A percentile compares a stretch with the other conserved stretches of the same genome.
Conservation (phyloP, 2,329 filamentous ascomycete genomes). For the Alternaria rosae region DNA sequence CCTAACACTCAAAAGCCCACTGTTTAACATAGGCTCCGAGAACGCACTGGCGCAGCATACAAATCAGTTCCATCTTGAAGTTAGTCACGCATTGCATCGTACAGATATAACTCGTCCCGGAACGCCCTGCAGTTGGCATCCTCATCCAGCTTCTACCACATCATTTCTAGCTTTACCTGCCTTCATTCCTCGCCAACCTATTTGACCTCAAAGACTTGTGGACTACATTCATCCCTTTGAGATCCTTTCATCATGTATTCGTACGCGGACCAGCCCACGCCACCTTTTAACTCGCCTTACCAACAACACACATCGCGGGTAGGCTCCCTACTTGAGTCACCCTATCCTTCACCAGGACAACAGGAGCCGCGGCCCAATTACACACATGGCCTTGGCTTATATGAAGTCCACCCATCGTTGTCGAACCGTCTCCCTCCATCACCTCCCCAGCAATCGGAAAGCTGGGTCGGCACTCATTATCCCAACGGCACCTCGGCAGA, state of each 20-base stretch:
- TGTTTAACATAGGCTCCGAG: conserved; percentile 33
- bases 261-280: conserved; percentile 41
- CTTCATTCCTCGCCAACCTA: conserved; percentile 8
- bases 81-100: conserved; percentile 28
- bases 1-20: conserved; percentile 46
- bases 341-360: conserved; percentile 47
- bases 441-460: conserved; percentile 46
- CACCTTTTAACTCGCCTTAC: conserved; percentile 48
- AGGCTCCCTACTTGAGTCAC: conserved; percentile 37
- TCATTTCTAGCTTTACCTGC: conserved; percentile 11
- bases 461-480: conserved; percentile 38
- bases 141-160: conserved; percentile 19
- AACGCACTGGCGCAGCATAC: conserved; percentile 46
- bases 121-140: conserved; percentile 34
- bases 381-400: conserved; percentile 44
- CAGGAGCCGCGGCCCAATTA: conserved; percentile 41
- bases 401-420: conserved; percentile 38
- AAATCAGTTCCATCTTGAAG: conserved; percentile 32
- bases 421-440: conserved; percentile 42
- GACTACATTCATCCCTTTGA: conserved; percentile 12
- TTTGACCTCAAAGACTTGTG: conserved; percentile 10
- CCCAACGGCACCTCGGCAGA: conserved; percentile 37
- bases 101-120: conserved; percentile 42
- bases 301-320: conserved; percentile 40
- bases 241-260: conserved; percentile 27